Conservation (phyloP, 2,329 filamentous ascomycete genomes). For the Colletotrichum godetiae region DNA sequence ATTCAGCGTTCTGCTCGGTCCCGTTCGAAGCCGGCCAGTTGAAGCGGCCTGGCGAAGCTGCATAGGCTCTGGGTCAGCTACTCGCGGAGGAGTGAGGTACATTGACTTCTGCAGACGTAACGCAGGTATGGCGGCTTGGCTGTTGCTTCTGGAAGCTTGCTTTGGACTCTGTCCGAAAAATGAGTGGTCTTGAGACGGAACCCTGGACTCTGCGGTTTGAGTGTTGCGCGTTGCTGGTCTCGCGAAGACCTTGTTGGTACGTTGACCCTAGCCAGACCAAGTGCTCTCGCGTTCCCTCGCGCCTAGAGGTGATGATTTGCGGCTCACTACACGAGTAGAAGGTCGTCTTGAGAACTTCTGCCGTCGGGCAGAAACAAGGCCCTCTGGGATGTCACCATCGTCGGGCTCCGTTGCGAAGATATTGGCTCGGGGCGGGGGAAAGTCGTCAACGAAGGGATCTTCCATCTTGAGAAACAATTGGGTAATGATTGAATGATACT, state of each 20-base stretch:
- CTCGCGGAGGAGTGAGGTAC: background rate
- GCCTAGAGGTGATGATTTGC: slow-evolving; percentile 7
- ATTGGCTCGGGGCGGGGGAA: slow-evolving; percentile 28
- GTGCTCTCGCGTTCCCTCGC: slow-evolving; percentile 41
- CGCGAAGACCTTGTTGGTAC: slow-evolving; percentile 32
- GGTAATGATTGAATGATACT: slow-evolving; percentile 15
- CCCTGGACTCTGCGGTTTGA: slow-evolving; percentile 21
- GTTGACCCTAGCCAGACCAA: slow-evolving; percentile 35
- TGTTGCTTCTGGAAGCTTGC: background rate
- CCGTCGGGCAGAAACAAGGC: slow-evolving; percentile 48
- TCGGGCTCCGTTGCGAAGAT: slow-evolving; percentile 21
- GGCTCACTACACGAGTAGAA: background rate
- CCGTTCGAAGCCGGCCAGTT: slow-evolving; percentile 13
- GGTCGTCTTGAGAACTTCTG: slow-evolving; percentile 40
- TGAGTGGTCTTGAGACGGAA: slow-evolving; percentile 26
- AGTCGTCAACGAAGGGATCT: slow-evolving; percentile 30
- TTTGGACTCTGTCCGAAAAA: slow-evolving; percentile 22
- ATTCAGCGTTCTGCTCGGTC: background rate
- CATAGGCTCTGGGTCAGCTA: background rate
- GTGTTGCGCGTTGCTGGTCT: slow-evolving; percentile 36
- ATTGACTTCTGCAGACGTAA: slow-evolving; percentile 11
- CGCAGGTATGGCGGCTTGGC: background rate
- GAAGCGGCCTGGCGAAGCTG: slow-evolving; percentile 29
- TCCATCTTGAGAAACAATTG: slow-evolving; percentile 38
- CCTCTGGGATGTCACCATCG: slow-evolving; percentile 42